Percentiles rank a stretch among this genome's conserved stretches.
Conservation (phyloP, 1,139 yeast species). For the Protomyces lactucae-debilis region DNA sequence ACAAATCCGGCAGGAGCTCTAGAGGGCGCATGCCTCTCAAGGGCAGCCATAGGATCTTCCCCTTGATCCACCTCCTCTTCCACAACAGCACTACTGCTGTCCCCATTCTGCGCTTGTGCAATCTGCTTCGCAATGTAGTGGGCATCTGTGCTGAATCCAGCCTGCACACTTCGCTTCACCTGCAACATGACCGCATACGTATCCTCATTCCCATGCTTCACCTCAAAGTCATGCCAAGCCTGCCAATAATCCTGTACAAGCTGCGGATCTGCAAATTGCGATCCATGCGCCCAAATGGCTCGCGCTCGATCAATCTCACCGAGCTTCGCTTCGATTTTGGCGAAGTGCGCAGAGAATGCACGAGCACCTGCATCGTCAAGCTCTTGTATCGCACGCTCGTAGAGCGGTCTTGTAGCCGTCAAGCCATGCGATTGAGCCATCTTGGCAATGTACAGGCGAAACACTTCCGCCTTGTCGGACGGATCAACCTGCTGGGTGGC, state of each 20-base stretch:
- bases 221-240: slow-evolving; percentile 70
- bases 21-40: slow-evolving; percentile 1
- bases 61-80: neutral
- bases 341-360: slow-evolving; percentile 42
- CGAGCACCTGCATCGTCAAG: slow-evolving; percentile 42
- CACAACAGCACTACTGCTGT: neutral
- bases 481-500: slow-evolving; percentile 42
- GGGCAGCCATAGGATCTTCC: slow-evolving; percentile 16
- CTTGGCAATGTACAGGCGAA: slow-evolving; percentile 39
- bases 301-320: slow-evolving; percentile 58
- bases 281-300: slow-evolving; percentile 49
- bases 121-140: slow-evolving; percentile 36
- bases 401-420: slow-evolving; percentile 43
- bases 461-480: slow-evolving; percentile 40
- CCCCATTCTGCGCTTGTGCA: slow-evolving; percentile 10
- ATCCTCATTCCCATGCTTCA: slow-evolving; percentile 62
- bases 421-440: slow-evolving; percentile 41
- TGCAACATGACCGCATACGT: slow-evolving; percentile 72
- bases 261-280: slow-evolving; percentile 47
- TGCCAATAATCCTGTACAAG: slow-evolving; percentile 48
- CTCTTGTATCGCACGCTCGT: slow-evolving; percentile 45
- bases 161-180: slow-evolving; percentile 52
- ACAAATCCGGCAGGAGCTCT: slow-evolving; percentile 22
- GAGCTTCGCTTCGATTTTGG: slow-evolving; percentile 47
- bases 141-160: slow-evolving; percentile 42